Percentiles rank a stretch among this genome's conserved stretches.
Conservation (phyloP, 345 rosid species). For the Noccaea bulbosa region DNA sequence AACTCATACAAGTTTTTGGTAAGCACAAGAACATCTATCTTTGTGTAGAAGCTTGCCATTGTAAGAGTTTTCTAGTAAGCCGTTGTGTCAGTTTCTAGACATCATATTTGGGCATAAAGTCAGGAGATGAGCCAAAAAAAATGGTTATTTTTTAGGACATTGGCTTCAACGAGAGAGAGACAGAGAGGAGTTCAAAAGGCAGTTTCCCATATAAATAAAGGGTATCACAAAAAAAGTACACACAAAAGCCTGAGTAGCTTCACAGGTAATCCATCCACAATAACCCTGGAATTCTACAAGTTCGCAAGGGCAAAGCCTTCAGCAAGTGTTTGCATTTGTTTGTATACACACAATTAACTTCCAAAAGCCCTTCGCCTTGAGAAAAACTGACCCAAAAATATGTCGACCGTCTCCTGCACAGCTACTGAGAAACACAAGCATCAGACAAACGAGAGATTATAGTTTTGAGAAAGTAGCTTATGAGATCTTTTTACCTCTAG, state of each 20-base stretch:
- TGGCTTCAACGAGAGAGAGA: not conserved
- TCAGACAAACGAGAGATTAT: constrained; percentile 12
- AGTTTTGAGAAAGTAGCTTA: constrained; percentile 16
- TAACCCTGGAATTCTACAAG: constrained; percentile 18
- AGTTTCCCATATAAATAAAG: not conserved
- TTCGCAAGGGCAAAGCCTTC: constrained; percentile 31
- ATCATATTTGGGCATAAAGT: not conserved
- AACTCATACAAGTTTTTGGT: not conserved
- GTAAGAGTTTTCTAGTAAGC: constrained; percentile 66
- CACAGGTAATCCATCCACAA: constrained; percentile 29
- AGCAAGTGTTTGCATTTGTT: constrained; percentile 21
- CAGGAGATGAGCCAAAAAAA: constrained; percentile 3
- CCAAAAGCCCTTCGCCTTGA: constrained; percentile 38
- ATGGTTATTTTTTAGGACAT: not conserved
- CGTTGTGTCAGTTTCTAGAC: constrained; percentile 41
- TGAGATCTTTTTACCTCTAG: constrained; percentile 25
- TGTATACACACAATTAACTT: constrained; percentile 25
- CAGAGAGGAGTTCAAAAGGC: constrained; percentile 25
- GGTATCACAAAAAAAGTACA: constrained; percentile 25
- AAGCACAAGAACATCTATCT: not conserved
- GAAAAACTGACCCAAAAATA: constrained; percentile 37
- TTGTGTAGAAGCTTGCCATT: constrained; percentile 44
- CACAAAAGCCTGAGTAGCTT: constrained; percentile 27
- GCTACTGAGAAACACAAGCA: constrained; percentile 29
- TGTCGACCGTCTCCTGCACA: constrained; percentile 37